Evolutionary conservation across 306 rosid genomes (phyloP).

Genomic region (Fragaria iinumae): DNA sequence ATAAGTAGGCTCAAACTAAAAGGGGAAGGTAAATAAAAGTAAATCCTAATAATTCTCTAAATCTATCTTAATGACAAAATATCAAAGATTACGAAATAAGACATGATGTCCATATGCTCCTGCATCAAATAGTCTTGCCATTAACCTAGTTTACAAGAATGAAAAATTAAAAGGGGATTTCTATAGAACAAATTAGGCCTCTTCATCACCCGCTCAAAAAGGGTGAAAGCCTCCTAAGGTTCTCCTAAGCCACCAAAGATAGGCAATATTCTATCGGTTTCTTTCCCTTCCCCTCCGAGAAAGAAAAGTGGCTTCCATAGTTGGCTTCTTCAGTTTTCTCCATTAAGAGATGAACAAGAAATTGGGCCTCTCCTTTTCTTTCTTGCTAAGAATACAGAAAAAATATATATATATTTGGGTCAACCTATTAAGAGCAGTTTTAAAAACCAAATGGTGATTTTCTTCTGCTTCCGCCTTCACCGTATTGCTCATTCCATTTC

Average conservation of each 20-base stretch:
- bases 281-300: background rate
- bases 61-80: too few species aligned
- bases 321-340: background rate
- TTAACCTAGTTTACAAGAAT: slow-evolving; percentile 6
- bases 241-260: background rate
- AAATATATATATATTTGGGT: background rate
- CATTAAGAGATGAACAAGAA: background rate
- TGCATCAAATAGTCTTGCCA: too few species aligned
- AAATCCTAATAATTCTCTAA: too few species aligned
- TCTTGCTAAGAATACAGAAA: background rate
- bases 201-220: slow-evolving; percentile 17
- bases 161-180: background rate
- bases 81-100: too few species aligned
- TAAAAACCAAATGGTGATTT: slow-evolving; percentile 91
- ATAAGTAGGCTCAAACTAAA: too few species aligned
- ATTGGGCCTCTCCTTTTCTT: background rate
- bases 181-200: background rate
- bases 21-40: too few species aligned
- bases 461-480: slow-evolving; percentile 90
- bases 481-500: slow-evolving; percentile 97
- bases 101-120: too few species aligned
- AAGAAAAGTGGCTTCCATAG: background rate
- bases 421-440: slow-evolving; percentile 8
- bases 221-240: slow-evolving; percentile 9
- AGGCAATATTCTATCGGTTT: background rate